A percentile compares a stretch with the other conserved stretches of the same genome.
These are phyloP conservation scores for Coemansia sp. DNA, from an alignment of 192 early-diverging fungal species.

Conservation along the genomic window DNA sequence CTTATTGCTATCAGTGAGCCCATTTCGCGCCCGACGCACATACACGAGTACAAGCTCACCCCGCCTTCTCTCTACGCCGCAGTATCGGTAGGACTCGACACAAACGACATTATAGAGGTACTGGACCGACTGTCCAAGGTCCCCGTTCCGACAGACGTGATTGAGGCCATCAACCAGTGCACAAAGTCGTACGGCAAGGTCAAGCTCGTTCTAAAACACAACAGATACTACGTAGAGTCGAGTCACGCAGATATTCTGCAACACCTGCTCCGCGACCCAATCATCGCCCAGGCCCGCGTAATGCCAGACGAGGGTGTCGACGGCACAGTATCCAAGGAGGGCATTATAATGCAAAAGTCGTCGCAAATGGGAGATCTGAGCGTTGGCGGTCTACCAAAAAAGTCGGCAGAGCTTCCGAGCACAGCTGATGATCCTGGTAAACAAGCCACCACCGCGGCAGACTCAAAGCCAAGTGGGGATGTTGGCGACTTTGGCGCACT, in stretches of 20 bases:
- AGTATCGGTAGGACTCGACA: constrained; percentile 94
- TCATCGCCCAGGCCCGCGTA: constrained; percentile 69
- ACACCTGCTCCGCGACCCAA: constrained; percentile 71
- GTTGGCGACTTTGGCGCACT: constrained; percentile 25
- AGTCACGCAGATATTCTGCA: constrained; percentile 78
- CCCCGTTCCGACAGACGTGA: constrained; percentile 72
- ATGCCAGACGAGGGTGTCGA: constrained; percentile 50
- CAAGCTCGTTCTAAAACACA: constrained; percentile 93
- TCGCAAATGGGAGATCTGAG: constrained; percentile 66
- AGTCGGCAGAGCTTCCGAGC: neutral
- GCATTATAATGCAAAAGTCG: constrained; percentile 58
- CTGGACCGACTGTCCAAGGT: constrained; percentile 88
- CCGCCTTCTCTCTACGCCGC: constrained; percentile 95
- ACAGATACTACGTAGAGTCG: constrained; percentile 92
- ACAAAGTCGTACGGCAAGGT: constrained; percentile 94
- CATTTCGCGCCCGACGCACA: constrained; percentile 66
- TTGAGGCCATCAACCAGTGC: constrained; percentile 73
- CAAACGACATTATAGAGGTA: constrained; percentile 87
- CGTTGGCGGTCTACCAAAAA: constrained; percentile 65
- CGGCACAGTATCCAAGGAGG: constrained; percentile 42
- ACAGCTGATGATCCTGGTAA: neutral
- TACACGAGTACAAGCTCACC: constrained; percentile 88
- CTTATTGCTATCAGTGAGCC: constrained; percentile 95
- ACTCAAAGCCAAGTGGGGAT: neutral
- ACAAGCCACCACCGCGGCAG: constrained; percentile 5